Percentiles rank a stretch among this genome's conserved stretches.
phyloP scores from a whole-genome alignment of 768 basidiomycete species.

The Panaeolus papilionaceus region DNA sequence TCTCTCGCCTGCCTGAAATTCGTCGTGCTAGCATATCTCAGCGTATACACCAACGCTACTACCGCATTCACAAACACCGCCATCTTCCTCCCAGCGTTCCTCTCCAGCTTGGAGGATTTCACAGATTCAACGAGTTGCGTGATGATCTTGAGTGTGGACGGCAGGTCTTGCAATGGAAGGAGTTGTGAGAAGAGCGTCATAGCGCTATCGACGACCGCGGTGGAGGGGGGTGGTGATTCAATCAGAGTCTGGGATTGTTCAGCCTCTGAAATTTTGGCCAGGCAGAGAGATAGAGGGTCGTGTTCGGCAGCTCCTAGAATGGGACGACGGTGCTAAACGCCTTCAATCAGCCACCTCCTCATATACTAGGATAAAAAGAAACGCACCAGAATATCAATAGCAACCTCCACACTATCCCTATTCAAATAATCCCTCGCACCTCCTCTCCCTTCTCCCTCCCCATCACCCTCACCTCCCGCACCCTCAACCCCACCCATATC shows the following conservation, averaged over 20 bases:
- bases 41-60: conserved; percentile 72
- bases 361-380: not conserved
- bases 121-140: conserved; percentile 67
- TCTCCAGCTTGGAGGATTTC: conserved; percentile 81
- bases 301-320: conserved; percentile 87
- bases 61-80: conserved; percentile 85
- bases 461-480: conserved; percentile 36
- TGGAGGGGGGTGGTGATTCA: conserved; percentile 77
- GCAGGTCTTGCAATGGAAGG: conserved; percentile 77
- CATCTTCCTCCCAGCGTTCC: conserved; percentile 84
- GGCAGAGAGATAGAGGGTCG: conserved; percentile 78
- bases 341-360: conserved; percentile 18
- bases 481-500: conserved; percentile 47
- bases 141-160: conserved; percentile 59
- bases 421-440: conserved; percentile 61
- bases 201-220: conserved; percentile 86
- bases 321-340: conserved; percentile 69
- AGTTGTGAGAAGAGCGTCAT: conserved; percentile 86
- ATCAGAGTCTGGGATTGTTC: conserved; percentile 46
- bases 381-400: conserved; percentile 79
- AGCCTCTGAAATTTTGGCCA: conserved; percentile 48
- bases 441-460: conserved; percentile 38
- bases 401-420: conserved; percentile 80
- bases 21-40: conserved; percentile 60
- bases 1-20: conserved; percentile 68